Evolutionary conservation across 2,329 filamentous ascomycete genomes (phyloP), one percentile per base, ranked within the genome.

Genomic region (Talaromyces amestolkiae): DNA sequence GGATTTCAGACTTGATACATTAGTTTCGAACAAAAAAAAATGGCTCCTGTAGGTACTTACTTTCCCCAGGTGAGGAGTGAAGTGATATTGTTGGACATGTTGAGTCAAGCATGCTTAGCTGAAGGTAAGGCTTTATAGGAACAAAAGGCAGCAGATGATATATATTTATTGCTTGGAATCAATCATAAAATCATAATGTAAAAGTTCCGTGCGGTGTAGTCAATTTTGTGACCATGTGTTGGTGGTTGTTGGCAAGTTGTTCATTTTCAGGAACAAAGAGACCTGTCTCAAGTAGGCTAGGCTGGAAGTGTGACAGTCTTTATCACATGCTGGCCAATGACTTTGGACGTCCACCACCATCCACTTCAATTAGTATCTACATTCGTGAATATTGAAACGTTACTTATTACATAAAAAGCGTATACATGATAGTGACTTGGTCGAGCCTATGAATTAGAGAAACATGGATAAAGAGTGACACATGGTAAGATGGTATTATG

Each of bases 1-100:
- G 22, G 77, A 78, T 68, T 80, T 79, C 72, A 79, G 70, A 64
- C 79, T 81, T n/a, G 11, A 41, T 9, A 19, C 39, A 10, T 61
- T 27, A 61, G 58, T 39, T 47, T 27, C 13, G n/a, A 41, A 2
- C 3, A 60, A 27, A 37, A 22, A 11, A 35, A 35, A 54, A 3
- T 35, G 33, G 11, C 35, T 9, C 11, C 4, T 31, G 35, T 15
- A 15, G 27, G 33, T 47, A 61, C 65, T 49, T 66, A 64, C 65
- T 62, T 66, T 47, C 61, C 61, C 61, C 56, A 66, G 47, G 54
- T 63, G 17, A 66, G 51, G 19, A 66, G 47, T 8, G 65, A 66
- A 49, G 61, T 45, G 27, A 64, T 24, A 24, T 43, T 27, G 39
- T 35, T 27, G 19, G 65, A 39, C 65, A 66, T 66, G 51, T 35